Percentiles rank a stretch among this genome's conserved stretches.
Evolutionary conservation across 805 yeast species (phyloP).

Genomic region (Vanderwaltozyma verrucispora): DNA sequence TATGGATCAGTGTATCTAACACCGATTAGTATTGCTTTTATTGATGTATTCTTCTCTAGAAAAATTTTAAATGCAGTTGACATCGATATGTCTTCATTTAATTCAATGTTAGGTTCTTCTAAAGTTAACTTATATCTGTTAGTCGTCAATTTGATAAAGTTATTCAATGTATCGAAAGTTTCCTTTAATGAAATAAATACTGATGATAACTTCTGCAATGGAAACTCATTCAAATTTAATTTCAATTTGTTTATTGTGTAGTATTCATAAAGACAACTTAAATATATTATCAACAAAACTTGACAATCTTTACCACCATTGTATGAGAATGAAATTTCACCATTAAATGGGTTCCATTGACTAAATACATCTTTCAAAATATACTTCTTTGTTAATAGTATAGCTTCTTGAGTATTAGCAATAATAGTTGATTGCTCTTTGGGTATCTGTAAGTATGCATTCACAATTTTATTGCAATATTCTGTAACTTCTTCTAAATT

Average conservation of each 20-base stretch:
- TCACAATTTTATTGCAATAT: conserved; percentile 20
- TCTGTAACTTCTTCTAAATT: conserved; percentile 13
- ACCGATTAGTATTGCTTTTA: conserved; percentile 79
- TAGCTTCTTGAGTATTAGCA: conserved; percentile 22
- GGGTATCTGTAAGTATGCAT: conserved; percentile 15
- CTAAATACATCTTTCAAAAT: conserved; percentile 20
- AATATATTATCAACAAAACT: conserved; percentile 67
- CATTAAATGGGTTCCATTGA: conserved; percentile 24
- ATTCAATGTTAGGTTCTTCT: conserved; percentile 26
- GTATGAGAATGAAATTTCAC: conserved; percentile 67
- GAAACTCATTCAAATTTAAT: conserved; percentile 20
- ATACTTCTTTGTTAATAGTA: conserved; percentile 13
- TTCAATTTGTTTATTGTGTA: conserved; percentile 8
- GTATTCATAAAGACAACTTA: conserved; percentile 39
- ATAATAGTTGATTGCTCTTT: conserved; percentile 8
- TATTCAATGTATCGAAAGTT: conserved; percentile 60
- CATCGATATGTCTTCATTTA: conserved; percentile 31
- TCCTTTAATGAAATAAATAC: conserved; percentile 69
- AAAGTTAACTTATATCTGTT: conserved; percentile 43
- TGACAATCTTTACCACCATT: conserved; percentile 97
- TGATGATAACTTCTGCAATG: conserved; percentile 28
- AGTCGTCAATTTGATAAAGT: conserved; percentile 51
- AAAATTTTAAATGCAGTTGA: conserved; percentile 62
- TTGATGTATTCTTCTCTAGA: conserved; percentile 38
- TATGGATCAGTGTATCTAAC: conserved; percentile 83